Evolutionary conservation across 768 basidiomycete species (phyloP).

Genomic region (Hericium erinaceus): DNA sequence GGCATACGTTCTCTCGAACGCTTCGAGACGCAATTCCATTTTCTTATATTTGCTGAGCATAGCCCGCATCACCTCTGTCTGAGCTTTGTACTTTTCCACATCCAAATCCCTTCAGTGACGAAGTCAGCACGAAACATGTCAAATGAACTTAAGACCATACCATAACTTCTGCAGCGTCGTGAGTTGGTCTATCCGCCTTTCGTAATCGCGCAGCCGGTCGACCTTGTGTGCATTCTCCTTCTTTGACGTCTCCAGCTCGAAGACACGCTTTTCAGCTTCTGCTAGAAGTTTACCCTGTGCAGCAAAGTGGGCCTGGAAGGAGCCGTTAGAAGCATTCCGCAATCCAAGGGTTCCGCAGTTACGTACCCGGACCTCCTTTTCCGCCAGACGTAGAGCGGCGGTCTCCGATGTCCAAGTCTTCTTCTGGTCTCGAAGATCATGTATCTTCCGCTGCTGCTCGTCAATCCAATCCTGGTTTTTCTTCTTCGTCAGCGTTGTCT

Average conservation of each 20-base stretch:
- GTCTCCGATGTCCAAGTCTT: constrained; percentile 67
- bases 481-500: constrained; percentile 63
- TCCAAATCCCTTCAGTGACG: constrained; percentile 53
- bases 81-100: constrained; percentile 59
- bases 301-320: constrained; percentile 48
- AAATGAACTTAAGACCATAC: constrained; percentile 30
- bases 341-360: background rate
- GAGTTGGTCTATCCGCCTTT: constrained; percentile 78
- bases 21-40: constrained; percentile 55
- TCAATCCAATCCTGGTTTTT: constrained; percentile 81
- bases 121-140: no score
- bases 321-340: background rate
- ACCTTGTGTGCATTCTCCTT: constrained; percentile 80
- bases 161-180: constrained; percentile 69
- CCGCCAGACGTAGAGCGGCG: constrained; percentile 53
- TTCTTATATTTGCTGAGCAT: constrained; percentile 54
- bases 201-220: constrained; percentile 73
- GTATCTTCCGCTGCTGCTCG: constrained; percentile 70
- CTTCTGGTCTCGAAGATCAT: constrained; percentile 71
- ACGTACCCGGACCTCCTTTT: constrained; percentile 60
- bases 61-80: constrained; percentile 45
- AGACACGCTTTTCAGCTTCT: constrained; percentile 61
- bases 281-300: constrained; percentile 63
- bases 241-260: constrained; percentile 61
- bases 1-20: constrained; percentile 42